Conservation (phyloP, 2,329 filamentous ascomycete species). For the Aciculosporium take region DNA sequence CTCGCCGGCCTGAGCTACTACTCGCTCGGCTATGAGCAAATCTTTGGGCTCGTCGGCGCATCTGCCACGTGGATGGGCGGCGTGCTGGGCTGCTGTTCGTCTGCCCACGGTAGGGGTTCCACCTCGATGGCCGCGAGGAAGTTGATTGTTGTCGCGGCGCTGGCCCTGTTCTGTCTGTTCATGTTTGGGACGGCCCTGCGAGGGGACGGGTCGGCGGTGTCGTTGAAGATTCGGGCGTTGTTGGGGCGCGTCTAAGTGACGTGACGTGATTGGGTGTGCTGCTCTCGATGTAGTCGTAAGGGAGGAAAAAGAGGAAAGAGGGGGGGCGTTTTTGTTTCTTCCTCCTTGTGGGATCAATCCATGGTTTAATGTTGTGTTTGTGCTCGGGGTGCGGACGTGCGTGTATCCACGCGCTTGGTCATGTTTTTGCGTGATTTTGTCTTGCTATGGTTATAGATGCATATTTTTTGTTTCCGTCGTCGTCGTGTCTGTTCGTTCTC, state of each 20-base stretch:
- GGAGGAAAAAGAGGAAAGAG: no score
- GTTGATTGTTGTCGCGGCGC: conserved; percentile 6
- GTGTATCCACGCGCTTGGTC: no score
- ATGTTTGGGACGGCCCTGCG: conserved; percentile 8
- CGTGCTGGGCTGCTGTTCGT: conserved; percentile 11
- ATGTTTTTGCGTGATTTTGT: no score
- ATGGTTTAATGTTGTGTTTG: no score
- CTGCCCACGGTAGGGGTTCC: conserved; percentile 6
- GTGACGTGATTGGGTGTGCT: background rate
- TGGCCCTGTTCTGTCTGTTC: conserved; percentile 8
- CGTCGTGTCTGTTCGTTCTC: no score
- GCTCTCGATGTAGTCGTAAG: no score
- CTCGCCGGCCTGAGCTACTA: conserved; percentile 36
- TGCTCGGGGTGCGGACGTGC: no score
- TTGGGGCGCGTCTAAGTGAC: background rate
- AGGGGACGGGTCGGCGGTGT: conserved; percentile 2
- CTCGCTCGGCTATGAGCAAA: conserved; percentile 26
- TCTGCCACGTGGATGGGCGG: conserved; percentile 12
- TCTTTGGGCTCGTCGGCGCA: conserved; percentile 12
- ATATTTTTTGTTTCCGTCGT: no score
- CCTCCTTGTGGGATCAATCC: no score
- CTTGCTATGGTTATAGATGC: no score
- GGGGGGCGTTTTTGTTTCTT: no score
- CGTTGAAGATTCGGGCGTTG: conserved; percentile 2
- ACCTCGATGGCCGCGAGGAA: conserved; percentile 5